These are phyloP conservation scores for Suillus luteus DNA, from an alignment of 768 basidiomycete species.

Conservation along the genomic window DNA sequence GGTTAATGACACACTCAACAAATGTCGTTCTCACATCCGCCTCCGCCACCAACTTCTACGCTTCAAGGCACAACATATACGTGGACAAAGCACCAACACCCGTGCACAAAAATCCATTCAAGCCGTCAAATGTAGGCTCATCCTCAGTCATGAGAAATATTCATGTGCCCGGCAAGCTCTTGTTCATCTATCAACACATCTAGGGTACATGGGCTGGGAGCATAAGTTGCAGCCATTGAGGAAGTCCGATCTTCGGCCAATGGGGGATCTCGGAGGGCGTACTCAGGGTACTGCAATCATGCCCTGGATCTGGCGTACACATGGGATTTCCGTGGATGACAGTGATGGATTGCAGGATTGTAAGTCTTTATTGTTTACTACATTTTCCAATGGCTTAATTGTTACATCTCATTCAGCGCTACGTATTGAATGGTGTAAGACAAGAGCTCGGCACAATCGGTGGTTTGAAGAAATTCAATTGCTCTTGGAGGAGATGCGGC, in stretches of 20 bases:
- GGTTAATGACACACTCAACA: too few species aligned
- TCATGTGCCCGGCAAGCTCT: neutral
- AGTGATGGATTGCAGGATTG: neutral
- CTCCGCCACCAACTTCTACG: too few species aligned
- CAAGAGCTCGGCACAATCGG: conserved; percentile 13
- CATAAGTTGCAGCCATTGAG: neutral
- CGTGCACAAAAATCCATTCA: neutral
- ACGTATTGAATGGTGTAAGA: conserved; percentile 15
- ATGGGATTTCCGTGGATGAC: neutral
- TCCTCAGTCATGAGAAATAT: neutral
- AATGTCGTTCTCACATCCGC: too few species aligned
- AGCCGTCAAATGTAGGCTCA: neutral
- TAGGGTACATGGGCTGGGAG: neutral
- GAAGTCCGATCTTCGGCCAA: neutral
- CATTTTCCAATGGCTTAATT: too few species aligned
- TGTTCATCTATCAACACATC: neutral
- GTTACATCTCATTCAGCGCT: neutral
- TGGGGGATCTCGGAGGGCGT: neutral
- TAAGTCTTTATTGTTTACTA: too few species aligned
- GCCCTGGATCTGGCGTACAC: neutral
- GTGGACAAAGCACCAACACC: neutral
- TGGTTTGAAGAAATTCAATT: conserved; percentile 21
- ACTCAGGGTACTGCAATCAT: neutral
- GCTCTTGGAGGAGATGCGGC: conserved; percentile 23
- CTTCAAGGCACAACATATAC: too few species aligned